Conservation (phyloP, 495 filamentous ascomycete species). For the Penicillium ochrochloron region DNA sequence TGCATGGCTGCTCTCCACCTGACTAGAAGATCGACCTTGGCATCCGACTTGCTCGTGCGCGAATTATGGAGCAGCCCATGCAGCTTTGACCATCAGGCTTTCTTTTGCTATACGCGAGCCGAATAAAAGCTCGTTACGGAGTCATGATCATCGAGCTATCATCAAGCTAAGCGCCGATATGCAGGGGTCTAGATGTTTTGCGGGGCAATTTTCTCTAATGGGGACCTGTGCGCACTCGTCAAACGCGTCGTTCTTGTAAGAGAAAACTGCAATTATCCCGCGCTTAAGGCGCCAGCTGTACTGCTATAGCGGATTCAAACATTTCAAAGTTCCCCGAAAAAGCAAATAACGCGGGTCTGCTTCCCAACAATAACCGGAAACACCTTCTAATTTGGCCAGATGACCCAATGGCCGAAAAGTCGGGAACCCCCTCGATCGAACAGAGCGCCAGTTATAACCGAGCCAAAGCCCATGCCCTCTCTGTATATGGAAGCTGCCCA, state of each 20-base stretch:
- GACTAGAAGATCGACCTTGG: slow-evolving; percentile 2
- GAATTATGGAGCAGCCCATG: background rate
- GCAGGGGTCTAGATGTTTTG: slow-evolving; percentile 1
- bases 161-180: background rate
- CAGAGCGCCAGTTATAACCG: background rate
- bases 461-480: background rate
- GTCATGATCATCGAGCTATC: background rate
- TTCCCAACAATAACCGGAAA: background rate
- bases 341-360: slow-evolving; percentile 9
- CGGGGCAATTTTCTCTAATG: slow-evolving; percentile 4
- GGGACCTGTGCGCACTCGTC: slow-evolving; percentile 1
- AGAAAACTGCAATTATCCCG: slow-evolving; percentile 6
- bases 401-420: slow-evolving; percentile 1
- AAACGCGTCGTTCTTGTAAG: background rate
- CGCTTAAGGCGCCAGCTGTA: slow-evolving; percentile 18
- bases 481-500: background rate
- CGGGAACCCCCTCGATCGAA: background rate
- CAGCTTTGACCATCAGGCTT: background rate
- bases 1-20: slow-evolving; percentile 6
- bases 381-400: background rate
- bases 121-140: background rate
- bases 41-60: background rate
- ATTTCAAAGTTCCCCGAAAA: background rate
- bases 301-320: background rate
- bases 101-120: background rate